phyloP scores from a whole-genome alignment of 202 grass and related monocot species.

The Tripidium arundinaceum region DNA sequence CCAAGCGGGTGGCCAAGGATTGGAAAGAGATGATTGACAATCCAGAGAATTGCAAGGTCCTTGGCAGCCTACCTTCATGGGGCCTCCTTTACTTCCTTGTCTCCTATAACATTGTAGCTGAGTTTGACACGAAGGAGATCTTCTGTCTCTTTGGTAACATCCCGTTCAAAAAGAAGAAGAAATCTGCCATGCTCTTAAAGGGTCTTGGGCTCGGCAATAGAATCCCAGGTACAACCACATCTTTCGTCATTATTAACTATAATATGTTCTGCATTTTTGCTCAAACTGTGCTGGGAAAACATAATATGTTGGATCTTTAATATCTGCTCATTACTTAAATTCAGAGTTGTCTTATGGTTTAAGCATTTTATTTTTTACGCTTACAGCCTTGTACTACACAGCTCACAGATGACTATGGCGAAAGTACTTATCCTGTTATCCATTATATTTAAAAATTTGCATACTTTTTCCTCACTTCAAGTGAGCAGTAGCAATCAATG shows the following conservation, averaged over 20 bases:
- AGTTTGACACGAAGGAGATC: constrained; percentile 30
- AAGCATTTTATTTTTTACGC: background rate
- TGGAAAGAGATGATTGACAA: constrained; percentile 39
- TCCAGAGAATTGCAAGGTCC: background rate
- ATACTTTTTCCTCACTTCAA: background rate
- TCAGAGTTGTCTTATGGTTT: background rate
- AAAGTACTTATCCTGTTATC: background rate
- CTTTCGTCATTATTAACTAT: background rate
- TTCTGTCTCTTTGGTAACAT: constrained; percentile 30
- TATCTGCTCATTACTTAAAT: background rate
- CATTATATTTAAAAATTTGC: background rate
- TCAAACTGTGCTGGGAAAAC: constrained; percentile 18
- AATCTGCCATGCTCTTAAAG: constrained; percentile 12
- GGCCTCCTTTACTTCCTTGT: constrained; percentile 43
- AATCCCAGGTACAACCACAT: constrained; percentile 31
- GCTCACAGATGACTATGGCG: background rate
- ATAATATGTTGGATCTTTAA: background rate
- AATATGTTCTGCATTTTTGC: background rate
- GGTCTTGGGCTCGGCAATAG: constrained; percentile 25
- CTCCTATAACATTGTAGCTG: constrained; percentile 39
- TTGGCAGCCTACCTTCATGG: constrained; percentile 27
- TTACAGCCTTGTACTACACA: background rate
- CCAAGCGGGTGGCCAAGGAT: constrained; percentile 37
- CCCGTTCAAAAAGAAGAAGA: constrained; percentile 3
- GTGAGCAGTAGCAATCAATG: background rate